Conservation (phyloP, 768 basidiomycete species). For the Calocera cornea region DNA sequence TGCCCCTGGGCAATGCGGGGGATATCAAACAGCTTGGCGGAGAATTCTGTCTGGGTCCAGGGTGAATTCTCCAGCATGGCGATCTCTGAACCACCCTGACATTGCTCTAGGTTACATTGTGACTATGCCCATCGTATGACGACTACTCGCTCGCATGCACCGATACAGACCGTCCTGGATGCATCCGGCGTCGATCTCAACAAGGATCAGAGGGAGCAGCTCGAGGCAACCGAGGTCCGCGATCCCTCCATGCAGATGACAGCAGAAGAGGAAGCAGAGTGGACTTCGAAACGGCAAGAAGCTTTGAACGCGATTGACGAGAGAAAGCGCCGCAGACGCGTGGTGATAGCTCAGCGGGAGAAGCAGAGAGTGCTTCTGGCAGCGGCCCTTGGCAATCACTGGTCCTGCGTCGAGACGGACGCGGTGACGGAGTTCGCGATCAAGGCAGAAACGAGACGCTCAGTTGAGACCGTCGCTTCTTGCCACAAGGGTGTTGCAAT, state of each 20-base stretch:
- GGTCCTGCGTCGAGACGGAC: neutral
- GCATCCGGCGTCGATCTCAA: conserved; percentile 38
- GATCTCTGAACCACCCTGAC: neutral
- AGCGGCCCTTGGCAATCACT: neutral
- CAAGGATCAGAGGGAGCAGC: conserved; percentile 20
- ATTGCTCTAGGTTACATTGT: conserved; percentile 39
- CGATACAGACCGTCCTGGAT: conserved; percentile 52
- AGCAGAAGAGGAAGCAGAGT: conserved; percentile 24
- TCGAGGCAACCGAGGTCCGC: conserved; percentile 18
- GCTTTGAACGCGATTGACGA: conserved; percentile 26
- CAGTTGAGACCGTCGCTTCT: neutral
- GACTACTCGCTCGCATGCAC: conserved; percentile 55
- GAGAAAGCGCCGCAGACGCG: conserved; percentile 22
- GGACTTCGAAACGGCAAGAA: conserved; percentile 28
- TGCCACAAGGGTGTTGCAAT: neutral
- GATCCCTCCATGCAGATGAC: conserved; percentile 14
- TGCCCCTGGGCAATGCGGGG: conserved; percentile 70
- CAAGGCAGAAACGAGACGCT: neutral
- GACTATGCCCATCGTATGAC: conserved; percentile 78
- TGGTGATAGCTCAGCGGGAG: conserved; percentile 4
- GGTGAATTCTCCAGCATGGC: conserved; percentile 26
- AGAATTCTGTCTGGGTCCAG: conserved; percentile 66
- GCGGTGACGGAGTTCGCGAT: neutral
- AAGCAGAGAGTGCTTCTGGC: neutral
- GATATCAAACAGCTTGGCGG: conserved; percentile 72